Evolutionary conservation across 208 protist genomes (phyloP).

Genomic region (Acanthamoeba polyphaga): DNA sequence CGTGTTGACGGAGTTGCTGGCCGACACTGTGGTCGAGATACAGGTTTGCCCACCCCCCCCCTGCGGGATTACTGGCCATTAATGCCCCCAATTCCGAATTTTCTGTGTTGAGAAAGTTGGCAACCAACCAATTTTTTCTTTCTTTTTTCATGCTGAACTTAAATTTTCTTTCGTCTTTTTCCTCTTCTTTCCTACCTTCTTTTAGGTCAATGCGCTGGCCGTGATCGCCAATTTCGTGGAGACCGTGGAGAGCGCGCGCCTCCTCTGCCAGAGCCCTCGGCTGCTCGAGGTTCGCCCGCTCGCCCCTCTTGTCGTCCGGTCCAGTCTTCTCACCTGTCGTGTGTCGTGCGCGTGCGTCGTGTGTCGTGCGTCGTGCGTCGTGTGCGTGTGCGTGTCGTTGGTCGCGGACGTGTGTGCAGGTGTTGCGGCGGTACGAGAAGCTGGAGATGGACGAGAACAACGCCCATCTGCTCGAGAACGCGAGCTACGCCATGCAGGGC

Average conservation of each 20-base stretch:
- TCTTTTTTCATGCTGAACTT: background rate
- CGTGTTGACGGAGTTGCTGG: constrained; percentile 27
- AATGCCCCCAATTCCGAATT: background rate
- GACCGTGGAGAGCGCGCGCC: constrained; percentile 30
- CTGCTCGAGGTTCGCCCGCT: constrained; percentile 27
- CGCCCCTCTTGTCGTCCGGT: too few relatives aligned
- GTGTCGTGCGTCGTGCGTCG: background rate
- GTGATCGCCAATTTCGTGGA: constrained; percentile 77
- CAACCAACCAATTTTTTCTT: background rate
- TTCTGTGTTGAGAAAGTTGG: background rate
- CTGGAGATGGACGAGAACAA: constrained; percentile 59
- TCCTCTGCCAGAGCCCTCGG: constrained; percentile 22
- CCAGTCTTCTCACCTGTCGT: too few relatives aligned
- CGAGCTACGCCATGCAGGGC: constrained; percentile 73
- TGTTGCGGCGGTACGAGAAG: constrained; percentile 30
- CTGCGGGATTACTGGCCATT: background rate
- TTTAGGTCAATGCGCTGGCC: constrained; percentile 71
- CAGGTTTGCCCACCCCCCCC: background rate
- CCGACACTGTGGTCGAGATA: constrained; percentile 68
- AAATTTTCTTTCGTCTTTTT: background rate
- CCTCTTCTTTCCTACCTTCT: background rate
- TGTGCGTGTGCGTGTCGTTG: background rate
- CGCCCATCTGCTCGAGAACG: constrained; percentile 60
- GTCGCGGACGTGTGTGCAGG: background rate
- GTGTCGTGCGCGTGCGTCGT: too few relatives aligned